Base-by-base conservation (phyloP, 2,329 filamentous ascomycete genomes). In the Arthrinium puccinioides region DNA sequence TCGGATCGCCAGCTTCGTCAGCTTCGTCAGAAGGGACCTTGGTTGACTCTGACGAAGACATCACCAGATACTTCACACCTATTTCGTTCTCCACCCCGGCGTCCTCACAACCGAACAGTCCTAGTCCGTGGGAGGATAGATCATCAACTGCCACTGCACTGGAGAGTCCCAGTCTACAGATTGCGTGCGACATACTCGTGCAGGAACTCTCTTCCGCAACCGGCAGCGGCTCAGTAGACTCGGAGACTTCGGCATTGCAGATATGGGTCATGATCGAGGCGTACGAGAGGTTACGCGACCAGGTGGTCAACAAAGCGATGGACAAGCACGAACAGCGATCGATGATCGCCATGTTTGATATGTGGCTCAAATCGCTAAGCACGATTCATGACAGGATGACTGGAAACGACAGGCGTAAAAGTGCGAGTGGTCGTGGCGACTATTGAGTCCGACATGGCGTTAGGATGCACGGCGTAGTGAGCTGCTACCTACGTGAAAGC, bases 211-310 rank as follows among this genome's bases (percentile, higher is more conserved):
- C 67, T 1, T 63, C 65, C 0, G 64, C 64, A 37, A 52, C 32
- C 42, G 38, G 51, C 13, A 52, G 39, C 26, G n/a, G n/a, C n/a
- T n/a, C n/a, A n/a, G n/a, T n/a, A n/a, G n/a, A n/a, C n/a, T 33
- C 53, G 3, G 60, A 67, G 24, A 60, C 62, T 0, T 63, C 70
- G 11, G 63, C 66, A 2, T 48, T 76, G 27, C 72, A 76, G 48
- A 52, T 76, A 14, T 69, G 68, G 65, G 61, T 71, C 29, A 76
- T 76, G 72, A 76, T 76, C 35, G 72, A 76, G 46, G 72, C 72
- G 3, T 76, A 76, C 46, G 72, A 76, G 58, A 61, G 62, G 41
- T 53, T 77, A 39, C 60, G 69, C 13, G 67, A 74, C 29, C 63
- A 64, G 46, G 49, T 76, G 1, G 47, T 56, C 1, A 56, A 52